Evolutionary conservation across 805 yeast species (phyloP).

Genomic region (Lipomyces orientalis): DNA sequence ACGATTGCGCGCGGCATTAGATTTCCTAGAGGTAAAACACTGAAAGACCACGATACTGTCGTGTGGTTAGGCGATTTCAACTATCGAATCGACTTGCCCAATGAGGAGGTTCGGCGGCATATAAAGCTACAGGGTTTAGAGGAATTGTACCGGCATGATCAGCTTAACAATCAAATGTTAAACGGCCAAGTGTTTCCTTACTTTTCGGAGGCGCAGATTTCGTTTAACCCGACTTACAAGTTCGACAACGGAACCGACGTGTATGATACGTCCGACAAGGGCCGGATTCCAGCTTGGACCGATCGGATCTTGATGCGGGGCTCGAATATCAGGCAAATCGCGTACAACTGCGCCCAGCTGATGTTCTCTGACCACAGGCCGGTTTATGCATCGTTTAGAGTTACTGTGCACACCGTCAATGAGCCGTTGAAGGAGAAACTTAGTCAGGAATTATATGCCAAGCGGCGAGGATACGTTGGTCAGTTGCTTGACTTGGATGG

Average conservation of each 20-base stretch:
- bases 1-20: constrained; percentile 76
- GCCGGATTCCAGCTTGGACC: constrained; percentile 95
- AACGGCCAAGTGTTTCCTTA: constrained; percentile 73
- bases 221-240: constrained; percentile 89
- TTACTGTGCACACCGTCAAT: constrained; percentile 71
- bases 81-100: constrained; percentile 72
- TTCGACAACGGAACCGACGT: constrained; percentile 80
- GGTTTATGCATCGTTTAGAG: constrained; percentile 77
- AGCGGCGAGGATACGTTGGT: constrained; percentile 54
- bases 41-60: constrained; percentile 82
- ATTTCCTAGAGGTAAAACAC: constrained; percentile 76
- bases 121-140: constrained; percentile 55
- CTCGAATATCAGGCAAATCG: constrained; percentile 60
- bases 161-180: constrained; percentile 74
- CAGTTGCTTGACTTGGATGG: constrained; percentile 41
- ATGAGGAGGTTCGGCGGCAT: constrained; percentile 71
- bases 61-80: constrained; percentile 97
- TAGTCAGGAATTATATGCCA: constrained; percentile 63
- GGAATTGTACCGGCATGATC: constrained; percentile 72
- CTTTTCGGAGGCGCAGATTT: constrained; percentile 76
- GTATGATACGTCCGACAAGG: constrained; percentile 91
- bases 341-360: constrained; percentile 68
- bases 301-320: constrained; percentile 82
- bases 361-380: constrained; percentile 89
- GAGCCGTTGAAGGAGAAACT: constrained; percentile 62